Base-by-base conservation (phyloP, 176 grass and related monocot genomes). In the Carex littledalei region DNA sequence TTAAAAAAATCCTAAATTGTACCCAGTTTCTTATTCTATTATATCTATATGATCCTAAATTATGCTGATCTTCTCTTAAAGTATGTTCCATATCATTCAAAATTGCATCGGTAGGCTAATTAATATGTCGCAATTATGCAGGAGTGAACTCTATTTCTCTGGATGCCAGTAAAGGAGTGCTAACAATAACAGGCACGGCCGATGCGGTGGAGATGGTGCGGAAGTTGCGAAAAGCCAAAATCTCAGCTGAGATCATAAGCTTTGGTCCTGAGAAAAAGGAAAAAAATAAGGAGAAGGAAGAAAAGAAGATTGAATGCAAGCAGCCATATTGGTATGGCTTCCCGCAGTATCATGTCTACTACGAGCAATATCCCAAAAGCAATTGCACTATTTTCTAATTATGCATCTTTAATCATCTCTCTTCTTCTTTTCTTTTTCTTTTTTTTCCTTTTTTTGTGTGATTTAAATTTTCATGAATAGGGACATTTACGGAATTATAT, bases 81-180 rank as follows among this genome's bases (percentile, higher is more conserved):
- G 0, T 13, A 72, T n/a, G 20, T 4, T 22, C 35, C 80, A 29
- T 12, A 43, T 22, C 29, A 17, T 78, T 43, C 35, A 11, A 39
- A 57, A 56, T 17, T 78, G 6, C 50, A 78, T 56, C 5, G 29
- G 0, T 32, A 78, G 0, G 6, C 13, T 78, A 45, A 39, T 45
- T 45, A 66, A 49, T 15, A 69, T 69, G 6, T n/a, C 24, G 3
- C 66, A 39, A 69, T 56, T 52, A 60, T 6, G 43, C 17, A 93
- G 94, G 94, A 13, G 86, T 97, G 50, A 93, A 91, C 17, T 91
- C 94, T 12, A 50, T 97, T 64, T 34, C 29, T 80, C 52, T 93
- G 77, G 91, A 93, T 80, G 86, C 16, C 2, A 88, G 90, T 8
- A 92, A 90, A 80, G 72, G 86, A 31, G 91, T 75, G 56, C 66